Percentiles rank a stretch among this genome's conserved stretches.
These are phyloP conservation scores for Ophiostoma pallidulum DNA, from an alignment of 2,329 filamentous ascomycete genomes.

Conservation along the genomic window DNA sequence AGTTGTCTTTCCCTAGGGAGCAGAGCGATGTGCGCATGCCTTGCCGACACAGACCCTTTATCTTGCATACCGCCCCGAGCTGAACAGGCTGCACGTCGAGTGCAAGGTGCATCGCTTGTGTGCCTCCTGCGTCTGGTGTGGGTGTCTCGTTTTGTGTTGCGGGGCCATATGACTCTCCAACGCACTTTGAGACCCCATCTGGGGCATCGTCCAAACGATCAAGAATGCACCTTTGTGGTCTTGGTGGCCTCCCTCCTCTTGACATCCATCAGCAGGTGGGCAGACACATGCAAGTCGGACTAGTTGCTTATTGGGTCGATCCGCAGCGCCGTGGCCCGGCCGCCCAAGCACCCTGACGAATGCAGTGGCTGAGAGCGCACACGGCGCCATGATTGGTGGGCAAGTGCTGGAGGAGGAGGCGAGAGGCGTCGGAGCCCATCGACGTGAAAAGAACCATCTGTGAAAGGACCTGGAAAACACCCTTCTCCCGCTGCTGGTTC, in stretches of 20 bases:
- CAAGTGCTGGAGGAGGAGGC: neutral
- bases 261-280: constrained; percentile 7
- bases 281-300: constrained; percentile 11
- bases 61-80: constrained; percentile 4
- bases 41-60: neutral
- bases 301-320: constrained; percentile 15
- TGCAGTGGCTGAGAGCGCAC: neutral
- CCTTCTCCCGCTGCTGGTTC: no score
- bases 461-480: no score
- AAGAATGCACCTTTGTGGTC: neutral
- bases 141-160: no score
- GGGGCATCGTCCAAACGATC: no score
- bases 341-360: neutral
- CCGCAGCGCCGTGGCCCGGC: constrained; percentile 11
- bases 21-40: neutral
- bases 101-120: no score
- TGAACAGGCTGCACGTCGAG: no score
- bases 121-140: no score
- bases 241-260: neutral
- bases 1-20: neutral
- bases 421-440: neutral
- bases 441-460: no score
- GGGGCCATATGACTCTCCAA: no score
- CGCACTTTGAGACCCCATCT: no score
- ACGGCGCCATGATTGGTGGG: constrained; percentile 9